Conservation (phyloP, 768 basidiomycete genomes). For the Leccinum disarticulatum region DNA sequence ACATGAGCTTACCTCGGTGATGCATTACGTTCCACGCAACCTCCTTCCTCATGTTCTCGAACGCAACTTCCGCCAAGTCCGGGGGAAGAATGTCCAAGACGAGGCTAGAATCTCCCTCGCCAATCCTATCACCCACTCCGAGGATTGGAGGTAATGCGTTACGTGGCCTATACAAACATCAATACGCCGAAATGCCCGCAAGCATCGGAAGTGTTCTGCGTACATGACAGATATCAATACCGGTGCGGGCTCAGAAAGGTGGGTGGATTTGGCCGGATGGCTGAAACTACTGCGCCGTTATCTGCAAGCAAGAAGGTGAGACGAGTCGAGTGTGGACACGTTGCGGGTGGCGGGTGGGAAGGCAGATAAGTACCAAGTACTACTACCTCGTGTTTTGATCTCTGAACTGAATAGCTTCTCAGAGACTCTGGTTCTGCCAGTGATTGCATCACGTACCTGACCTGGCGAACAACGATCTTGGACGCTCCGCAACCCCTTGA, state of each 20-base stretch:
- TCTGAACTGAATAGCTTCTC: slow-evolving; percentile 3
- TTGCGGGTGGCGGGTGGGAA: slow-evolving; percentile 1
- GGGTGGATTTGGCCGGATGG: neutral
- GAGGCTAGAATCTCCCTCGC: slow-evolving; percentile 70
- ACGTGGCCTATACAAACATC: slow-evolving; percentile 21
- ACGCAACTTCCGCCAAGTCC: slow-evolving; percentile 54
- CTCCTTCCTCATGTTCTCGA: slow-evolving; percentile 58
- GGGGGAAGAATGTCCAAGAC: slow-evolving; percentile 55
- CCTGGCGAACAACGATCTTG: slow-evolving; percentile 3
- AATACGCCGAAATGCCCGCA: slow-evolving; percentile 3
- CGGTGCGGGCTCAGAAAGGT: neutral
- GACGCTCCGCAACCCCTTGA: neutral
- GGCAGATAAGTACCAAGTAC: neutral
- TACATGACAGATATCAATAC: slow-evolving; percentile 16
- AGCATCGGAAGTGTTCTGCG: slow-evolving; percentile 2
- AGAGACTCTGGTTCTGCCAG: neutral
- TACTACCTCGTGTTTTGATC: slow-evolving; percentile 22
- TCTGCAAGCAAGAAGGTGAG: neutral
- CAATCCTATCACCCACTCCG: slow-evolving; percentile 45
- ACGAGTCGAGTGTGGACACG: slow-evolving; percentile 3
- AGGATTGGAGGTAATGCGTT: slow-evolving; percentile 24
- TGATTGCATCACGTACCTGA: slow-evolving; percentile 6
- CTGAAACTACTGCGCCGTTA: slow-evolving; percentile 6
- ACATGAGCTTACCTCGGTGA: slow-evolving; percentile 56
- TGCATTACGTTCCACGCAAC: slow-evolving; percentile 75